A percentile compares a stretch with the other conserved stretches of the same genome.
phyloP scores from a whole-genome alignment of 305 asterid genomes.

The Solanum hybrid region DNA sequence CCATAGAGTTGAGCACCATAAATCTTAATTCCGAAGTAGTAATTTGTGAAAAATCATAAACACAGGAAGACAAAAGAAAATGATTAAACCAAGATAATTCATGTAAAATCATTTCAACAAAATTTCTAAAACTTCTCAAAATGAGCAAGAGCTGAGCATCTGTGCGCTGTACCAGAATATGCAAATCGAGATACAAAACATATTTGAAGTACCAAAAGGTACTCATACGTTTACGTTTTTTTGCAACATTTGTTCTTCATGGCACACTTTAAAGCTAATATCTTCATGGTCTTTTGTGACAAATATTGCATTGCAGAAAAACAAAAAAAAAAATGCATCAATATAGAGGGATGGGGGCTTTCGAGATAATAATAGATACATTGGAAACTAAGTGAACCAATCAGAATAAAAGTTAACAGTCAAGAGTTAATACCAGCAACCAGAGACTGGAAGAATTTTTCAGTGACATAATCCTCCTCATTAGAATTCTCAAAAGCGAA shows the following conservation, averaged over 20 bases:
- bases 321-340: background rate
- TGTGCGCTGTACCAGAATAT: background rate
- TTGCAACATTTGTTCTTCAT: background rate
- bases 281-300: background rate
- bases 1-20: background rate
- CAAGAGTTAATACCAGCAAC: slow-evolving; percentile 65
- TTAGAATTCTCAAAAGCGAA: slow-evolving; percentile 96
- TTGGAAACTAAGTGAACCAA: background rate
- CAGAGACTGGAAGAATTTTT: slow-evolving; percentile 88
- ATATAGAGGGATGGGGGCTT: background rate
- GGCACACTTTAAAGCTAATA: background rate
- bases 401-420: background rate
- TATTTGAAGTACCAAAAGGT: background rate
- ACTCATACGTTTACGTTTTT: background rate
- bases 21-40: background rate
- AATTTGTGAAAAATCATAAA: background rate
- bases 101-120: background rate
- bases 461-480: slow-evolving; percentile 97
- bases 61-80: background rate
- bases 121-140: background rate
- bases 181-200: background rate
- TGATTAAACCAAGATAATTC: background rate
- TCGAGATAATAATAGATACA: background rate
- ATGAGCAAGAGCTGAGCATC: background rate
- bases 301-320: background rate